Base-by-base conservation (phyloP, 257 asterid genomes). In the Solanum chaucha region DNA sequence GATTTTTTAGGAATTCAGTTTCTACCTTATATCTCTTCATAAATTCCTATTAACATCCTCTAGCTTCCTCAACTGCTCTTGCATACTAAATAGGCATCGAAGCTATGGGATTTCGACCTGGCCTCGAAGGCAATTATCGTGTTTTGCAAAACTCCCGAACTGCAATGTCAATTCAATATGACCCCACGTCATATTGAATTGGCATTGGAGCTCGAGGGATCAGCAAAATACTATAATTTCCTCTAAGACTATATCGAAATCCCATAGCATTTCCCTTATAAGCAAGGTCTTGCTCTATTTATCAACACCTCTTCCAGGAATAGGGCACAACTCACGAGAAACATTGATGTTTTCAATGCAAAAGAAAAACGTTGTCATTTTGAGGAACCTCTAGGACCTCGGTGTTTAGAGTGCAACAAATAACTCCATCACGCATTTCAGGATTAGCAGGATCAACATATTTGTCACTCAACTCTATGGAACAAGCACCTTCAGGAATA, bases 41-140 rank as follows among this genome's bases (percentile, higher is more conserved):
- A 97, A 96, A 87, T 94, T 94, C 86, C 92, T 91, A 89, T 97
- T 95, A 17, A 94, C 92, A 65, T 97, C 99, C 89, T 96, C 94
- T 24, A 93, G 92, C 92, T 96, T 94, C 95, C 90, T 93, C 93
- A 93, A 67, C 77, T 95, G 94, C 55, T 94, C 95, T 94, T 96
- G 98, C 99, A 96, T 95, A 58, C 24, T 19, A 19, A 58, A 58
- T 19, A 58, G 65, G 65, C 5, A 58, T 58, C 24, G 1, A 58
- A 58, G 11, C 24, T 58, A 58, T 58, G 2, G n/a, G 65, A 58
- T 58, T 58, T 58, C 1, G 3, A 51, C 61, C 61, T 51, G 8
- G 22, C 9, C 61, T 19, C 11, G 2, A 19, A 58, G 24, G 10
- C 4, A 19, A 58, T 58, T 19, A 58, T 58, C 24, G 1, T 58